Conservation (phyloP, 2,329 filamentous ascomycete genomes). For the Alternaria postmessia region DNA sequence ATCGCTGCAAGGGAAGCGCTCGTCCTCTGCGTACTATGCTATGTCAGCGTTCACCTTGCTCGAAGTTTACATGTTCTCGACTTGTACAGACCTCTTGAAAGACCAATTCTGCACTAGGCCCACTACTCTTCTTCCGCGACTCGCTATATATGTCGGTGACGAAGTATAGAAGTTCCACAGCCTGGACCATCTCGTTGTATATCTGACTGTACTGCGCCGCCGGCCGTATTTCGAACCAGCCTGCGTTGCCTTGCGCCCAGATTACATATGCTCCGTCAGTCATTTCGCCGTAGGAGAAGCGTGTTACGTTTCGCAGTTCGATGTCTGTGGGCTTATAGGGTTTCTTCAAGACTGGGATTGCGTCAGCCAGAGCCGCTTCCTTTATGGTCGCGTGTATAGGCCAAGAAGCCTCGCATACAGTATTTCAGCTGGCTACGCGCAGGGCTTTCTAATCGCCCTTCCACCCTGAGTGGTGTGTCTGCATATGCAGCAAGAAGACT, state of each 20-base stretch:
- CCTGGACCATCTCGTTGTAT: conserved; percentile 68
- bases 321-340: conserved; percentile 53
- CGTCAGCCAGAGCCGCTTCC: conserved; percentile 16
- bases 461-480: conserved; percentile 68
- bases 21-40: conserved; percentile 48
- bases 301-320: conserved; percentile 62
- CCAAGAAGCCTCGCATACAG: conserved; percentile 30
- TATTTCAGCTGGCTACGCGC: conserved; percentile 38
- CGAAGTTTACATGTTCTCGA: background rate
- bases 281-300: conserved; percentile 59
- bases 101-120: conserved; percentile 48
- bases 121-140: conserved; percentile 52
- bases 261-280: conserved; percentile 66
- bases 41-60: conserved; percentile 12
- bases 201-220: conserved; percentile 64
- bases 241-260: conserved; percentile 71
- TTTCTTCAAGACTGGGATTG: conserved; percentile 41
- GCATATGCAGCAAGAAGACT: conserved; percentile 69
- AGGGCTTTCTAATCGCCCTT: conserved; percentile 62
- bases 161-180: conserved; percentile 70
- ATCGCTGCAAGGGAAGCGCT: conserved; percentile 37
- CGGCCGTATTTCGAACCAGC: conserved; percentile 74
- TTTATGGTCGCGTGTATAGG: background rate
- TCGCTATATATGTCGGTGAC: conserved; percentile 65
- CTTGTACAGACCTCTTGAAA: conserved; percentile 48